These are phyloP conservation scores for Aspergillus pseudoglaucus DNA, from an alignment of 2,329 filamentous ascomycete species.

Conservation along the genomic window DNA sequence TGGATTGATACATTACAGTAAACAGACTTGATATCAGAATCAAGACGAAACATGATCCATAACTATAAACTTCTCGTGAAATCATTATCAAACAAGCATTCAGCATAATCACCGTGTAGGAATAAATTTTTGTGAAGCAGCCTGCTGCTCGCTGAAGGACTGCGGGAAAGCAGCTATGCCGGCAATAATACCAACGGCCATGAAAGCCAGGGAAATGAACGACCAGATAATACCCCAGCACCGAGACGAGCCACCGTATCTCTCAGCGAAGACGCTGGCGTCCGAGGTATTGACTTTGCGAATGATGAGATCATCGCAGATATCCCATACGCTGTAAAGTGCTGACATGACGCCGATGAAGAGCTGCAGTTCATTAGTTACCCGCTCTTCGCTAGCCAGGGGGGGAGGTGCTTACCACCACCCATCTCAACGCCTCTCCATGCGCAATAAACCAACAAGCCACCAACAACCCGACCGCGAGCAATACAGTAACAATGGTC, in stretches of 20 bases:
- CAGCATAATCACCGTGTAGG: slow-evolving; percentile 32
- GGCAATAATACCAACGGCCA: slow-evolving; percentile 67
- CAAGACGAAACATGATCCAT: too few species aligned
- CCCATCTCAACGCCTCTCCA: slow-evolving; percentile 65
- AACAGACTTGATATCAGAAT: too few species aligned
- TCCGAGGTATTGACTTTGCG: slow-evolving; percentile 75
- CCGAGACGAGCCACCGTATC: slow-evolving; percentile 70
- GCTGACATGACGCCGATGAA: slow-evolving; percentile 80
- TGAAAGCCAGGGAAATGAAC: slow-evolving; percentile 63
- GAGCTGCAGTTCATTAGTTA: slow-evolving; percentile 39
- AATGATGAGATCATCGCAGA: slow-evolving; percentile 74
- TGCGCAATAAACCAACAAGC: slow-evolving; percentile 76
- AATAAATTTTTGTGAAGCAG: slow-evolving; percentile 63
- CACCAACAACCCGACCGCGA: slow-evolving; percentile 64
- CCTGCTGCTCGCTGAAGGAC: slow-evolving; percentile 60
- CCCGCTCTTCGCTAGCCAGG: not conserved
- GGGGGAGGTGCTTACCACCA: slow-evolving; percentile 49
- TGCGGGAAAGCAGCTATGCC: slow-evolving; percentile 71
- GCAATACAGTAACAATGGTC: slow-evolving; percentile 63
- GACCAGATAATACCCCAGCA: slow-evolving; percentile 79
- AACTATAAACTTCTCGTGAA: too few species aligned
- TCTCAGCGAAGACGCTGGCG: slow-evolving; percentile 69
- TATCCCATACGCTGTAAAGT: slow-evolving; percentile 78
- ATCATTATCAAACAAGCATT: not conserved
- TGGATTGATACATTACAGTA: too few species aligned